Conservation (phyloP, 2,329 filamentous ascomycete genomes). For the Trichoderma sp. region DNA sequence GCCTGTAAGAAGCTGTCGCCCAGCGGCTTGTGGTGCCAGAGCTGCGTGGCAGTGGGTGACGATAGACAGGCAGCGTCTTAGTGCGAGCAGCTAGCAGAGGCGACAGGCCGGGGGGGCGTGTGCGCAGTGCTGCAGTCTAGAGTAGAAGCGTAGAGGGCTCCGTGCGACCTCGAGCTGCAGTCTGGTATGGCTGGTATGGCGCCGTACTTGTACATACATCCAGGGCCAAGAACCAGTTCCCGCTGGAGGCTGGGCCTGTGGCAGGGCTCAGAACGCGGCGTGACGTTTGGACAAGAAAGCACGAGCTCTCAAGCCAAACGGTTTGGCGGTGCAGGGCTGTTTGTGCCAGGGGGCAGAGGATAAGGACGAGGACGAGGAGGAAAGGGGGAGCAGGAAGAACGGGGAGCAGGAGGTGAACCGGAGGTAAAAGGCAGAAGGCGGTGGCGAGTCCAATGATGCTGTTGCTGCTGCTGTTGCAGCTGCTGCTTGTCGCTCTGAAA, state of each 20-base stretch:
- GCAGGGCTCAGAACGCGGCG: constrained; percentile 18
- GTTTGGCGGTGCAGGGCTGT: constrained; percentile 11
- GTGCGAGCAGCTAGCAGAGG: constrained; percentile 12
- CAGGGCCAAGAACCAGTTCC: not conserved
- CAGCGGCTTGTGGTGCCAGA: constrained; percentile 24
- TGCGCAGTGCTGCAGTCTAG: constrained; percentile 6
- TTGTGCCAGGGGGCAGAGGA: not conserved
- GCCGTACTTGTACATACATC: not conserved
- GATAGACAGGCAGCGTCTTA: constrained; percentile 5
- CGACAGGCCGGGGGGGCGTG: constrained; percentile 18
- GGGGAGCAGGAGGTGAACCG: not conserved
- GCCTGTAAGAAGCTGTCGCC: constrained; percentile 24
- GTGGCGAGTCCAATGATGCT: not conserved
- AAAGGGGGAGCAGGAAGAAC: not conserved
- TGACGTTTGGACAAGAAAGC: constrained; percentile 16
- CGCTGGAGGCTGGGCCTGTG: not conserved
- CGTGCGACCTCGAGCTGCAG: not conserved
- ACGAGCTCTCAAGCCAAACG: not conserved
- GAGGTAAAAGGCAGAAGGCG: not conserved
- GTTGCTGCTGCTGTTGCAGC: not conserved
- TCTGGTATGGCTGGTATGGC: not conserved
- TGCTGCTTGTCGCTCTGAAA: not conserved
- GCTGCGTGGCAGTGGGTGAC: constrained; percentile 26
- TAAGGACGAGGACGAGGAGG: not conserved
- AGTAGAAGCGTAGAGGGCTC: constrained; percentile 1